These are phyloP conservation scores for Vitellaria paradoxa DNA, from an alignment of 179 eudicot genomes.

Conservation along the genomic window DNA sequence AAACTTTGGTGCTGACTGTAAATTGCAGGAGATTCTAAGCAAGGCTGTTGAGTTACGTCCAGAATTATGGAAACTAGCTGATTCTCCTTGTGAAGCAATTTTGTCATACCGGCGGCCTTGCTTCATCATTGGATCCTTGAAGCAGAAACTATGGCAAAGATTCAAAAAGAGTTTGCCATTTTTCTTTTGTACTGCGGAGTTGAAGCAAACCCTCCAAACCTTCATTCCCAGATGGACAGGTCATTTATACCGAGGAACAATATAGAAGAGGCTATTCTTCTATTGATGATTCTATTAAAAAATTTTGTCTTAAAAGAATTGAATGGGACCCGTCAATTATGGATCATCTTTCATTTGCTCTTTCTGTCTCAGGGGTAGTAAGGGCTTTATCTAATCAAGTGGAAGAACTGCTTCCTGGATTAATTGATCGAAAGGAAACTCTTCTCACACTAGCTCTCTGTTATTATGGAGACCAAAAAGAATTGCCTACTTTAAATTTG, in stretches of 20 bases:
- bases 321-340: constrained; percentile 88
- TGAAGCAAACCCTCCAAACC: constrained; percentile 63
- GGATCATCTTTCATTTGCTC: constrained; percentile 82
- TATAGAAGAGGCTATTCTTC: constrained; percentile 81
- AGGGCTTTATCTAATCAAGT: constrained; percentile 58
- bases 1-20: constrained; percentile 75
- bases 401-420: constrained; percentile 74
- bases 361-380: constrained; percentile 59
- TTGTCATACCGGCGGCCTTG: constrained; percentile 74
- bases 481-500: constrained; percentile 55
- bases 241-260: constrained; percentile 73
- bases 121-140: constrained; percentile 78
- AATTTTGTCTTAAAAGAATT: constrained; percentile 44
- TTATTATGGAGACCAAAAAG: constrained; percentile 63
- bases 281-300: constrained; percentile 64
- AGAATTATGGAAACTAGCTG: constrained; percentile 84
- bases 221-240: constrained; percentile 56
- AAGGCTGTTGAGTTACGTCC: constrained; percentile 85
- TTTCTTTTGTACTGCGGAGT: constrained; percentile 78
- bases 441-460: constrained; percentile 71
- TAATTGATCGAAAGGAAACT: constrained; percentile 52
- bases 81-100: constrained; percentile 63
- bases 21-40: constrained; percentile 78
- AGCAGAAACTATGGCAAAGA: constrained; percentile 50
- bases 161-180: constrained; percentile 82